phyloP scores from a whole-genome alignment of 257 asterid genomes.

The Plantago elongata region DNA sequence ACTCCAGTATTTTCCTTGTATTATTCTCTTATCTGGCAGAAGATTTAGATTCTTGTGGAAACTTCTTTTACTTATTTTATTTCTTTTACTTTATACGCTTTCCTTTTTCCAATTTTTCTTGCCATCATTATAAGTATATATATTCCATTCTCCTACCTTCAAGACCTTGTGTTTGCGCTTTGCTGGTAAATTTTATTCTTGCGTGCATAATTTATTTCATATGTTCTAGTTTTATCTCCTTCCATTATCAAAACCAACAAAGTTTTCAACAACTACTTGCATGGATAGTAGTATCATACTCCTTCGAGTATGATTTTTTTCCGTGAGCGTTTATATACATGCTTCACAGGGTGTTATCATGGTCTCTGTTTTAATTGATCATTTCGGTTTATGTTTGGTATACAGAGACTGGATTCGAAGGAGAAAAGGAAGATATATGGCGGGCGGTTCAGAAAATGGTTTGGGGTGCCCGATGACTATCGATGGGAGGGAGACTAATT shows the following conservation, averaged over 20 bases:
- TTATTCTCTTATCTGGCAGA: conserved; percentile 3
- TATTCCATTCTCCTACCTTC: neutral
- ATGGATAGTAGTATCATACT: neutral
- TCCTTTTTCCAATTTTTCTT: neutral
- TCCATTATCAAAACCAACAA: too few species aligned
- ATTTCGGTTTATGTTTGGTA: conserved; percentile 18
- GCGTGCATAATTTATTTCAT: too few species aligned
- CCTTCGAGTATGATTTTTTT: neutral
- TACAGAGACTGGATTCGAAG: conserved; percentile 86
- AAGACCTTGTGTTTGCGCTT: too few species aligned
- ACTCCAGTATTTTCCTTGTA: neutral
- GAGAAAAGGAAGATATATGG: conserved; percentile 73
- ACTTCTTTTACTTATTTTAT: conserved; percentile 1
- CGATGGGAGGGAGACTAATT: conserved; percentile 79
- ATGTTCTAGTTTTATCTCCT: too few species aligned
- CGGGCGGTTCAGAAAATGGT: conserved; percentile 66
- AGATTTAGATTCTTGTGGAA: conserved; percentile 1
- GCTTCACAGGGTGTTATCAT: neutral
- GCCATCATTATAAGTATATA: neutral
- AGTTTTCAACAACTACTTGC: too few species aligned
- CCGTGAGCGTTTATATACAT: neutral
- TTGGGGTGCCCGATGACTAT: conserved; percentile 77
- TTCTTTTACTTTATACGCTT: neutral
- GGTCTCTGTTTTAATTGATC: neutral
- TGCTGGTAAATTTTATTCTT: too few species aligned